These are phyloP conservation scores for Tuctoria greenei DNA, from an alignment of 176 grass and related monocot genomes.

Conservation along the genomic window DNA sequence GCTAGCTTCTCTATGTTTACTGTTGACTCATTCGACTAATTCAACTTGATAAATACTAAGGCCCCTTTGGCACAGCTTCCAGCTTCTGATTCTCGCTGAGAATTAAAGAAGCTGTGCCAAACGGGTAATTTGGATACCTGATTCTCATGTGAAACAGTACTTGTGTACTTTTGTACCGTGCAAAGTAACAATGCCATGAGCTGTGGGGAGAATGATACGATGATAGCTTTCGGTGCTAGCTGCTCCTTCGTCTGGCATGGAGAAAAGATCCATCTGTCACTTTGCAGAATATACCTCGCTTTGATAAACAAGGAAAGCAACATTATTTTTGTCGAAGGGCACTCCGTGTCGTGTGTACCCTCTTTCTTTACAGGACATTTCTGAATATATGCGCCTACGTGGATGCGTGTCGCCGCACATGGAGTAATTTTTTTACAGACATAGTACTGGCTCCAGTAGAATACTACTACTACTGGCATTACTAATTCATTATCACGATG, in stretches of 20 bases:
- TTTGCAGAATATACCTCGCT: constrained; percentile 10
- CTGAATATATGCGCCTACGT: not conserved
- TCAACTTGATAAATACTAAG: not conserved
- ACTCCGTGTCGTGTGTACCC: not conserved
- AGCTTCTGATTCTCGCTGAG: too few species aligned
- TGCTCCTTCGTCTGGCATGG: not conserved
- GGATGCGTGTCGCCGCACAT: not conserved
- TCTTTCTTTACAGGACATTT: not conserved
- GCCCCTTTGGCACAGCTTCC: too few species aligned
- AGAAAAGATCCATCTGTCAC: not conserved
- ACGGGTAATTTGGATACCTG: too few species aligned
- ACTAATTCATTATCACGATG: not conserved
- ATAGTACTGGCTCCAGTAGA: not conserved
- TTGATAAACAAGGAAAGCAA: not conserved
- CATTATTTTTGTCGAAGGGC: not conserved
- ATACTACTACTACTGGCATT: not conserved
- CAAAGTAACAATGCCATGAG: not conserved
- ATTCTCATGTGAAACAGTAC: too few species aligned
- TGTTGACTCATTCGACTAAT: not conserved
- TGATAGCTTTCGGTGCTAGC: not conserved
- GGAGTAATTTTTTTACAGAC: not conserved
- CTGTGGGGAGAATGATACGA: not conserved
- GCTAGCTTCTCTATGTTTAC: not conserved
- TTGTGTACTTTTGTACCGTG: too few species aligned
- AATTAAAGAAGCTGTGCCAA: too few species aligned